phyloP scores from a whole-genome alignment of 2,329 filamentous ascomycete genomes.

The Chaetomium olivaceum region DNA sequence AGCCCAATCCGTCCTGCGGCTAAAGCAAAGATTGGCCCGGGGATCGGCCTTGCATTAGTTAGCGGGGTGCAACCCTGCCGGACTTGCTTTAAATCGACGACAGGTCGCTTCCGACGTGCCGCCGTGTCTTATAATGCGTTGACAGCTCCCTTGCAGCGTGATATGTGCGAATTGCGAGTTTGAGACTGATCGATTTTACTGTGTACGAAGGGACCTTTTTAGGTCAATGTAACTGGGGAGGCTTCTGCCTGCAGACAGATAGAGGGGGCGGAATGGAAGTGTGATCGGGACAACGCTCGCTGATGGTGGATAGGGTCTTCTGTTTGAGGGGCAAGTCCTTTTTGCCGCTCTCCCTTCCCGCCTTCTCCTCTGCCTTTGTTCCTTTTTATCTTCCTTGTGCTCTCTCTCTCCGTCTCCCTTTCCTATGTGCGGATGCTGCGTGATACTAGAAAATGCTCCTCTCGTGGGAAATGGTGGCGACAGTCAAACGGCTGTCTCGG shows the following conservation, averaged over 20 bases:
- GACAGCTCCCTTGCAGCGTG: conserved; percentile 5
- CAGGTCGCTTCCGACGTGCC: conserved; percentile 16
- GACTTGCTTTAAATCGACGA: conserved; percentile 28
- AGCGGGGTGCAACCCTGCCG: conserved; percentile 7
- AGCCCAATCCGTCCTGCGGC: conserved; percentile 4
- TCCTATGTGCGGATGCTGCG: not conserved
- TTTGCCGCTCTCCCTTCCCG: no score
- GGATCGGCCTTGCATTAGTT: conserved; percentile 18
- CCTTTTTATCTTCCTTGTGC: not conserved
- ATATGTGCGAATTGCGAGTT: not conserved
- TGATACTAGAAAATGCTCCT: not conserved
- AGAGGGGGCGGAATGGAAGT: not conserved
- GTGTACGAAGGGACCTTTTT: not conserved
- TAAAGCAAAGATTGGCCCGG: not conserved
- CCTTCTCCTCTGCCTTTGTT: not conserved
- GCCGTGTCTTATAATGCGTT: not conserved
- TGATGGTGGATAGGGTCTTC: no score
- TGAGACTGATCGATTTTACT: not conserved
- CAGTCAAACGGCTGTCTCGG: not conserved
- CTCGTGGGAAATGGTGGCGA: conserved; percentile 2
- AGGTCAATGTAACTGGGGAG: not conserved
- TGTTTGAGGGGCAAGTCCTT: not conserved
- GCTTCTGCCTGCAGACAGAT: no score
- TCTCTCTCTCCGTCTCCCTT: not conserved
- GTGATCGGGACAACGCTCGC: not conserved